Percentiles rank a stretch among this genome's conserved stretches.
Conservation (phyloP, 2,329 filamentous ascomycete genomes). For the Microcera coccophila region DNA sequence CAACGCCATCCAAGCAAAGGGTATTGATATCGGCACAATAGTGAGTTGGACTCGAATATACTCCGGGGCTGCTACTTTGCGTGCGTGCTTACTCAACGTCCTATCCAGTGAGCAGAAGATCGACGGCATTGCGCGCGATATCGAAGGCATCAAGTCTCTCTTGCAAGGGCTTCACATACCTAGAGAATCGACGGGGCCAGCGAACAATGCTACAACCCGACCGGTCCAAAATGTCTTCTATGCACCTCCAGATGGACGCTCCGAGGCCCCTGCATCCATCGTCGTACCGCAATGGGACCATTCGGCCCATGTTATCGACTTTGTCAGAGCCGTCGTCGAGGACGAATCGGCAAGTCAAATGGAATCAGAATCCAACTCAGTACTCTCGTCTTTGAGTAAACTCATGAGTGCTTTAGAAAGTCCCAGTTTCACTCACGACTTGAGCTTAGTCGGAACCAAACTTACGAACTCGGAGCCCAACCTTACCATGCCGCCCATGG, state of each 20-base stretch:
- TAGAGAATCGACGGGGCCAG: not conserved
- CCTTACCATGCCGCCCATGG: conserved; percentile 28
- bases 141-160: conserved; percentile 31
- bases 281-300: conserved; percentile 26
- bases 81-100: not conserved
- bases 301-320: conserved; percentile 32
- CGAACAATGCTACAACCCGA: not conserved
- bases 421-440: not conserved
- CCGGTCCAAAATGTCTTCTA: not conserved
- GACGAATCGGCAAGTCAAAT: not conserved
- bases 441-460: not conserved
- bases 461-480: conserved; percentile 2
- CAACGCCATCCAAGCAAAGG: conserved; percentile 28
- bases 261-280: not conserved
- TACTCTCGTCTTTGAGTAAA: conserved; percentile 8
- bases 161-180: conserved; percentile 15
- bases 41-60: conserved; percentile 18
- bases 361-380: not conserved
- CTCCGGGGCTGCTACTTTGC: not conserved
- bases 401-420: conserved; percentile 7
- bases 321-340: conserved; percentile 26
- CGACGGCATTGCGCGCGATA: conserved; percentile 32
- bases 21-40: conserved; percentile 36
- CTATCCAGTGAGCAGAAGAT: conserved; percentile 39
- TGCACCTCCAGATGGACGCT: not conserved